Base-by-base conservation (phyloP, 2,329 filamentous ascomycete genomes). In the Epichloe sp. region DNA sequence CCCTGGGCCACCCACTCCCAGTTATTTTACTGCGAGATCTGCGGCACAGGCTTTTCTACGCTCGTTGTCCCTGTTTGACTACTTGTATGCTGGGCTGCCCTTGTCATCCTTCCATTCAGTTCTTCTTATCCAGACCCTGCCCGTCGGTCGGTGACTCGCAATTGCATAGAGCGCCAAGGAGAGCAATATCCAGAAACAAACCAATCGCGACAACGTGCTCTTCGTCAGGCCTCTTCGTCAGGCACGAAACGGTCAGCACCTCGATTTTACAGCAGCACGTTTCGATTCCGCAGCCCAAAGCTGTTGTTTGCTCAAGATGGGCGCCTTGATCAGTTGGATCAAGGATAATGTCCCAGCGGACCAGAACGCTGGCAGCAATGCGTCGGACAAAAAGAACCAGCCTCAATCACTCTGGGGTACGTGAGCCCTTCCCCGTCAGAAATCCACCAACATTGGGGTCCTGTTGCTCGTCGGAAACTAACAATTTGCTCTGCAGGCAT, bases 261-360 rank as follows among this genome's bases (percentile, higher is more conserved):
- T 31, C 47, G 34, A 5, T 15, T 15, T 14, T 4, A 15, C 17
- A 17, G 26, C 17, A 35, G 8, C 36, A 14, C 19, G 7, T 7
- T 12, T 15, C 21, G 8, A 44, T 10, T 12, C 19, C 47, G 49
- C 49, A n/a, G 49, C 49, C 21, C 48, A 34, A 17, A 47, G 41
- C 52, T 43, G 52, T 52, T 51, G 51, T 54, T 37, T 54, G 58
- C 56, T 49, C 56, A 62, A 53, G 49, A 69, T 69, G 67, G 65
- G 66, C 52, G 55, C 58, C 54, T 69, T 70, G 47, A 66, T 70
- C 53, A 65, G 62, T 47, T 70, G 67, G 67, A 61, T 70, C 54
- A 59, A 68, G 50, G 51, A 60, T 4, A 63, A 68, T 52, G 51
- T 65, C 44, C 57, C 60, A 31, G 47, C 54, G 38, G 57, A 56